A percentile compares a stretch with the other conserved stretches of the same genome.
Conservation (phyloP, 148 eudicot genomes). For the Nyssa sinensis region DNA sequence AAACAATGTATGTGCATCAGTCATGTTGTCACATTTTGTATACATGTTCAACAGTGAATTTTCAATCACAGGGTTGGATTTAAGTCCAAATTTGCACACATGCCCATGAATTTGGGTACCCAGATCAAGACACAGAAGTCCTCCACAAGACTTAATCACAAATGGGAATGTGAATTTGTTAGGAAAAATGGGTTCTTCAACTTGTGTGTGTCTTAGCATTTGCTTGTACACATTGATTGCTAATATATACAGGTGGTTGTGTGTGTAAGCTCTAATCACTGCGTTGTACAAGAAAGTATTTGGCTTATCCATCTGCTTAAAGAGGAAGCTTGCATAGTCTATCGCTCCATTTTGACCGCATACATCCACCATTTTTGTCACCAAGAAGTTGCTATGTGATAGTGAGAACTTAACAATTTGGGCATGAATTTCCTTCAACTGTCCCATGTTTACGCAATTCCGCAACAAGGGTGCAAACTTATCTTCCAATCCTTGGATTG, state of each 20-base stretch:
- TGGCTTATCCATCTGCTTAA: slow-evolving; percentile 22
- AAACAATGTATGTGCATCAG: slow-evolving; percentile 25
- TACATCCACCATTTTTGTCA: slow-evolving; percentile 33
- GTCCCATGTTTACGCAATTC: slow-evolving; percentile 10
- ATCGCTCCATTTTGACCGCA: slow-evolving; percentile 17
- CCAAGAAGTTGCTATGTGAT: slow-evolving; percentile 31
- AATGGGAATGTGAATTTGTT: slow-evolving; percentile 30
- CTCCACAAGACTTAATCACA: slow-evolving; percentile 27
- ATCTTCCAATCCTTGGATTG: slow-evolving; percentile 25
- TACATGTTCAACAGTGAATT: slow-evolving; percentile 26
- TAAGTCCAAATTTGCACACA: slow-evolving; percentile 21
- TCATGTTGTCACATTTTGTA: slow-evolving; percentile 17
- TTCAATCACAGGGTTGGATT: slow-evolving; percentile 9
- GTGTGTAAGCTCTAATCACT: slow-evolving; percentile 27
- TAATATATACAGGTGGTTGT: slow-evolving; percentile 8
- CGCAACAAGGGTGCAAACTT: slow-evolving; percentile 22
- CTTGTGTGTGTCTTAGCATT: slow-evolving; percentile 16
- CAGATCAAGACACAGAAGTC: slow-evolving; percentile 20
- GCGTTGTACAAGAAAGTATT: slow-evolving; percentile 33
- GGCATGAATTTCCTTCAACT: slow-evolving; percentile 31
- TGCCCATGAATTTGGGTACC: slow-evolving; percentile 29
- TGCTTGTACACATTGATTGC: slow-evolving; percentile 20
- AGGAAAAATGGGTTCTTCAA: slow-evolving; percentile 15
- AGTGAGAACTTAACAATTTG: slow-evolving; percentile 33
- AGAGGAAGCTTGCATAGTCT: slow-evolving; percentile 26